phyloP scores from a whole-genome alignment of 106 monocot species.

The Dendrobium huoshanense region DNA sequence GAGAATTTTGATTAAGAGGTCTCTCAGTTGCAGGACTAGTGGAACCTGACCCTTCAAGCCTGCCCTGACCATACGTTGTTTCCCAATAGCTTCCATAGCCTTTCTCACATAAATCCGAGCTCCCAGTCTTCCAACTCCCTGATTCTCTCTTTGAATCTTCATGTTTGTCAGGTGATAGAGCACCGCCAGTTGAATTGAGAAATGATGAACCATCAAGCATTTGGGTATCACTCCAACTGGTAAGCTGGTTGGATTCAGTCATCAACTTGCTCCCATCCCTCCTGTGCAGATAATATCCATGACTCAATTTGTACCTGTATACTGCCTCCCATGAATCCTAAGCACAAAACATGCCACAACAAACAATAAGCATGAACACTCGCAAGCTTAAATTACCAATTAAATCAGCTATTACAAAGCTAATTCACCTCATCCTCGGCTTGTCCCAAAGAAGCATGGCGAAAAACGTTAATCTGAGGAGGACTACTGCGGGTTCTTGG shows the following conservation, averaged over 20 bases:
- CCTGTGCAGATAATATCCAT: conserved; percentile 8
- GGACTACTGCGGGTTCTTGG: not conserved
- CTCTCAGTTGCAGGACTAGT: no score
- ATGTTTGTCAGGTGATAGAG: conserved; percentile 36
- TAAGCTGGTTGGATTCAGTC: conserved; percentile 37
- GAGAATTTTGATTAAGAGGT: no score
- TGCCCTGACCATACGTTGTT: conserved; percentile 11
- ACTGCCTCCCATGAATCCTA: conserved; percentile 48
- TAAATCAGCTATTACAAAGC: not conserved
- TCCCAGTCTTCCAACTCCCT: conserved; percentile 8
- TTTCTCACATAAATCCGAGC: no score
- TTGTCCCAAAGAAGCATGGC: not conserved
- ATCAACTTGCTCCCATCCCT: conserved; percentile 25
- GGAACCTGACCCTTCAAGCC: not conserved
- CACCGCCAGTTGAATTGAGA: conserved; percentile 17
- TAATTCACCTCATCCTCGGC: not conserved
- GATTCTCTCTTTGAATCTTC: conserved; percentile 31
- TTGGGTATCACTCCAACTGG: conserved; percentile 48
- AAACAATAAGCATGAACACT: no score
- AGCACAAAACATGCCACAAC: not conserved
- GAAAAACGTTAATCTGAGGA: conserved; percentile 1
- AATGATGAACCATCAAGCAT: conserved; percentile 26
- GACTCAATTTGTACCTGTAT: conserved; percentile 27
- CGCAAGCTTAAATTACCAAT: not conserved
- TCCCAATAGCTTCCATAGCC: conserved; percentile 9